A percentile compares a stretch with the other conserved stretches of the same genome.
Conservation (phyloP, 1,139 yeast species). For the Magnusiomyces sp. region DNA sequence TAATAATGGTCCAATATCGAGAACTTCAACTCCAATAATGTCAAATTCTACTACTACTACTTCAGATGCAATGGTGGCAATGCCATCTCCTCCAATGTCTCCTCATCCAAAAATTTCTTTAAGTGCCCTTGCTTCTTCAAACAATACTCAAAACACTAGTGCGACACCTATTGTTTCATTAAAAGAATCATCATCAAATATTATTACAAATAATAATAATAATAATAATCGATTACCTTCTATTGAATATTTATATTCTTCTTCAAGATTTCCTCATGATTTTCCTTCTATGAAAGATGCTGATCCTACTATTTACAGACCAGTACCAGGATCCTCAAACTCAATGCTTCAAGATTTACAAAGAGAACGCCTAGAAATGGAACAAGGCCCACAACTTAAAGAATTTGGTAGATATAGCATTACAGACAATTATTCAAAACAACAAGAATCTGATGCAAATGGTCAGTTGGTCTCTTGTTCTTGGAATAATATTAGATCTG, state of each 20-base stretch:
- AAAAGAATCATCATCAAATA: neutral
- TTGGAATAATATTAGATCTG: neutral
- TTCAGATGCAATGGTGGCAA: neutral
- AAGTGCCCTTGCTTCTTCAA: neutral
- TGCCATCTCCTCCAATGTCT: neutral
- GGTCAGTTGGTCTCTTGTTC: neutral
- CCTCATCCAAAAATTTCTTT: neutral
- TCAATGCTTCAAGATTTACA: neutral
- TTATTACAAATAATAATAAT: neutral
- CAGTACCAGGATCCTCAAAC: neutral
- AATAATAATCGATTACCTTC: neutral
- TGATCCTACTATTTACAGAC: neutral
- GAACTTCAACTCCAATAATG: neutral
- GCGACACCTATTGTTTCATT: neutral
- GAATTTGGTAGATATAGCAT: neutral
- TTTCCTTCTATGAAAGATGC: neutral
- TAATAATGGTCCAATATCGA: too few species aligned
- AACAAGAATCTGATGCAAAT: neutral
- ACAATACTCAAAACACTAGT: neutral
- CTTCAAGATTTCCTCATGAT: neutral
- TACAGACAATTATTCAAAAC: neutral
- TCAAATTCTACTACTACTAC: constrained; percentile 3
- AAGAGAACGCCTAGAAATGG: neutral
- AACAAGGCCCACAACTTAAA: neutral
- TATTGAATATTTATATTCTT: neutral